Evolutionary conservation across 768 basidiomycete species (phyloP), one percentile per base, ranked within the genome.

Genomic region (Mycena belliarum): DNA sequence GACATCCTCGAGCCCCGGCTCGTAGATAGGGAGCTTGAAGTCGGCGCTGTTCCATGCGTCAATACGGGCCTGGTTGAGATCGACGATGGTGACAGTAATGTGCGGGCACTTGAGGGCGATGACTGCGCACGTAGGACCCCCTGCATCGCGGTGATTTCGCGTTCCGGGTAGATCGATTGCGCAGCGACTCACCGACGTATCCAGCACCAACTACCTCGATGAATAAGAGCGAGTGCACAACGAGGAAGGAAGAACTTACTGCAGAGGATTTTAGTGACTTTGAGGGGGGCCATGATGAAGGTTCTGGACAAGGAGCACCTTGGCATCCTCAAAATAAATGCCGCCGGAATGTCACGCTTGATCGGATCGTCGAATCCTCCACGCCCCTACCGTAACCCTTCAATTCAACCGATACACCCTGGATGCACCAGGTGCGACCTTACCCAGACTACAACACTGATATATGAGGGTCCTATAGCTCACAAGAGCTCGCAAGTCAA

Each of bases 1-100:
- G 63, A 98, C 93, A 29, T 88, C 93, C 59, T 85, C 93, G 11
- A 99, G 86, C 45, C 97, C 96, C 6, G 97, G 97, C 72, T 99
- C 97, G 73, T 97, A 99, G 72, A 99, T 99, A 49, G 97, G 97
- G 20, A 99, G 79, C 33, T 79, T 74, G 72, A 85, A 95, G 71
- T 93, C 83, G 47, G 84, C 73, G 70, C 85, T 88, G 77, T 99
- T 99, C 97, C 97, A 99, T 18, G 95, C 96, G 71, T 93, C 91
- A 73, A 99, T 86, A 59, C 97, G 89, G 57, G 88, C 80, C 71
- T 95, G 81, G 82, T 98, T 98, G 66, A 99, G 82, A 75, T 99
- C 97, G 68, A 98, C 97, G 67, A 99, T 99, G 67, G 95, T 99
- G 70, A 99, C 96, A 42, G 77, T 77, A 75, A 98, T 92, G 69